These are phyloP conservation scores for Closterium sp. DNA, from an alignment of 139 green algal genomes.

Conservation along the genomic window DNA sequence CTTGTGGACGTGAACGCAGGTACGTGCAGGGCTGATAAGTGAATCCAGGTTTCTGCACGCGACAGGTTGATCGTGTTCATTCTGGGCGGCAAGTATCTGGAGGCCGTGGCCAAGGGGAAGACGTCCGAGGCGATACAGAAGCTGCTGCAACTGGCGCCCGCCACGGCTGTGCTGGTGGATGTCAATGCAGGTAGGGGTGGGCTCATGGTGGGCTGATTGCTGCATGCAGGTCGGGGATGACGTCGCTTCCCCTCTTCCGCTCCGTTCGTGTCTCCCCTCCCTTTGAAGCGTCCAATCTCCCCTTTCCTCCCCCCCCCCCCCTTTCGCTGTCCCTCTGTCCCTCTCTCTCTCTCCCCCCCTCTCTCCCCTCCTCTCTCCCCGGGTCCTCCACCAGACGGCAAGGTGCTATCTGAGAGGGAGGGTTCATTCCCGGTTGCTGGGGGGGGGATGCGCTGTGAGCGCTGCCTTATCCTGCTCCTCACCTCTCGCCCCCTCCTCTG, in stretches of 20 bases:
- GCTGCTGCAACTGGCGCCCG: constrained; percentile 76
- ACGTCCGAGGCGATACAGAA: constrained; percentile 80
- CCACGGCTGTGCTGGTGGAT: constrained; percentile 73
- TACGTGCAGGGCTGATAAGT: not conserved
- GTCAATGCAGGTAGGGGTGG: constrained; percentile 55
- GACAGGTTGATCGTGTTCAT: constrained; percentile 99
- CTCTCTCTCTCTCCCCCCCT: too few species aligned
- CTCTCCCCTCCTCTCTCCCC: too few species aligned
- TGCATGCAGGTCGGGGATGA: not conserved
- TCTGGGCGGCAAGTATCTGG: constrained; percentile 87
- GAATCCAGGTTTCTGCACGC: too few species aligned
- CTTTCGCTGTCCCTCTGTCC: too few species aligned
- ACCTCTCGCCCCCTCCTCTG: not conserved
- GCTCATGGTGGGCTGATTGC: not conserved
- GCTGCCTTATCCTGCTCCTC: not conserved
- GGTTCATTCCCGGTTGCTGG: too few species aligned
- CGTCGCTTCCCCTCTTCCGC: not conserved
- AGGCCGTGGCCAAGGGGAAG: constrained; percentile 52
- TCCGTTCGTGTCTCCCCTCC: too few species aligned
- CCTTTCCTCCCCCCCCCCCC: too few species aligned
- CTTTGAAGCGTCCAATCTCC: too few species aligned
- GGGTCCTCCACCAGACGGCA: too few species aligned
- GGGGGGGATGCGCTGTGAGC: too few species aligned
- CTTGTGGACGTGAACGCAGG: constrained; percentile 70
- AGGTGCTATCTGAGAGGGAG: too few species aligned